Evolutionary conservation across 2,329 filamentous ascomycete species (phyloP), one percentile per base, ranked within the genome.

Genomic region (Drechslerella coelobrocha): DNA sequence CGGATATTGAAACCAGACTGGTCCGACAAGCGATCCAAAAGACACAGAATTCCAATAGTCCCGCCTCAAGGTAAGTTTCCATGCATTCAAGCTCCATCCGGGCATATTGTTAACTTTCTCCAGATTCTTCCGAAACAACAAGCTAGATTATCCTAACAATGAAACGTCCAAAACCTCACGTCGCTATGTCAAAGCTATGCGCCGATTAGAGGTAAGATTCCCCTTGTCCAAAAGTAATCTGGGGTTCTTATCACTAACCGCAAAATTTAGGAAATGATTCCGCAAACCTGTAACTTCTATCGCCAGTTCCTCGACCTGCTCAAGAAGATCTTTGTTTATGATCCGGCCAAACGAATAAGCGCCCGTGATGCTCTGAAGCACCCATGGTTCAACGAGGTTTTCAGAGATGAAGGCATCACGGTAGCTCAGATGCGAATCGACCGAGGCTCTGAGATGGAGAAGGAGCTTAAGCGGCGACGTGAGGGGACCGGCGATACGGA

Each of bases 151-250:
- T 73, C 87, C 87, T 2, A 84, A 83, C 1, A 74, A 80, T 1
- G 86, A 89, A 10, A 89, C 87, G 0, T 86, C 85, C 0, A 81
- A 86, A 61, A 86, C 86, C 2, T 89, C 86, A 0, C 81, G 83
- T 72, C 81, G 86, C 75, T 89, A 89, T 75, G 87, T 89, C 10
- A 87, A 86, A 77, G 86, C 86, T n/a, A 89, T 89, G 87, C 89
- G 89, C 78, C 82, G 82, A 61, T 79, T 89, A 26, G 81, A 84
- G 69, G 87, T 89, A 80, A 55, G 9, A 31, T 45, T 26, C 31
- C 1, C 12, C 27, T 19, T 24, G 14, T 8, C 14, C 2, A 0
- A 21, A 19, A 23, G 31, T 45, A 5, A 24, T 61, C 47, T 52
- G 12, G 19, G 19, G 31, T 27, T 23, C 17, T 23, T 45, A 9